Percentiles rank a stretch among this genome's conserved stretches.
phyloP scores from a whole-genome alignment of 2,329 filamentous ascomycete genomes.

The Chrysoporthe austroafricana region DNA sequence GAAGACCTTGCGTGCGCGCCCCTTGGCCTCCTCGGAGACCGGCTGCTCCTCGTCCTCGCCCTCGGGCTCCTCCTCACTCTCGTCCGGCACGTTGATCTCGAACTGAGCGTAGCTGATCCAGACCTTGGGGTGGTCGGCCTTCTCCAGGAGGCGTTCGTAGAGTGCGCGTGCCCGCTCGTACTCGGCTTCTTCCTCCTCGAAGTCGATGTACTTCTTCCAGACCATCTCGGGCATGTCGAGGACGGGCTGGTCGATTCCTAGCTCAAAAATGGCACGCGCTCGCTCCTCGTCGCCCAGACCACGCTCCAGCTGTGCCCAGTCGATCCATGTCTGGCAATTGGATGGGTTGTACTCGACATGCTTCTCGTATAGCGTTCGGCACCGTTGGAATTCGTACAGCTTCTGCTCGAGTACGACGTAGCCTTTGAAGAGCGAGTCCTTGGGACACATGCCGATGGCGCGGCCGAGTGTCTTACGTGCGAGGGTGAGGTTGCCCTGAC shows the following conservation, averaged over 20 bases:
- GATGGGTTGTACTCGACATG: constrained; percentile 89
- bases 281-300: constrained; percentile 89
- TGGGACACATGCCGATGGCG: constrained; percentile 92
- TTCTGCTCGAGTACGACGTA: constrained; percentile 94
- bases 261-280: constrained; percentile 86
- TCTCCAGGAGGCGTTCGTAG: constrained; percentile 88
- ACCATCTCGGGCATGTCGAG: constrained; percentile 97
- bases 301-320: constrained; percentile 90
- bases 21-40: constrained; percentile 82
- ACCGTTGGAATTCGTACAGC: constrained; percentile 91
- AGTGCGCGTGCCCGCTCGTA: constrained; percentile 80
- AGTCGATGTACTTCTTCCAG: constrained; percentile 99
- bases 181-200: constrained; percentile 93
- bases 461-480: constrained; percentile 89
- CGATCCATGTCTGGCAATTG: constrained; percentile 94
- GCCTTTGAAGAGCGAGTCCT: constrained; percentile 91
- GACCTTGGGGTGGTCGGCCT: constrained; percentile 98
- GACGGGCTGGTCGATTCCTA: constrained; percentile 79
- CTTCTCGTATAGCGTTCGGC: constrained; percentile 90
- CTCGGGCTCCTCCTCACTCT: constrained; percentile 59
- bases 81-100: constrained; percentile 90
- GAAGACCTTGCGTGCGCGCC: constrained; percentile 81
- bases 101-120: constrained; percentile 99
- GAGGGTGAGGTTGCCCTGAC: constrained; percentile 77
- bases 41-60: constrained; percentile 67